phyloP scores from a whole-genome alignment of 768 basidiomycete genomes.

The Tulasnella sp. region DNA sequence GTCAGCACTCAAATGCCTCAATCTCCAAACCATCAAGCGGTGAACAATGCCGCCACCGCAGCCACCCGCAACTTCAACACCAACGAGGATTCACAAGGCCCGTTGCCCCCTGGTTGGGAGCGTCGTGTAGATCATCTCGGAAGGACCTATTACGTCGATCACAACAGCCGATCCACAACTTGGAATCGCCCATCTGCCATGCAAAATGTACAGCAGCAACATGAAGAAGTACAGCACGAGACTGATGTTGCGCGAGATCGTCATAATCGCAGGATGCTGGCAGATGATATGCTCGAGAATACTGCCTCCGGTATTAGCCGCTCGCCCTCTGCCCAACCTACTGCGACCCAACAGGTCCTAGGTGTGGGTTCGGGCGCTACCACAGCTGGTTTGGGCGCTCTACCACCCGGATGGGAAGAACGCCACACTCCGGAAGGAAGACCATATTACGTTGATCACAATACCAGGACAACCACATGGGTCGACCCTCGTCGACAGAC shows the following conservation, averaged over 20 bases:
- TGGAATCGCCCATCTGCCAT: conserved; percentile 87
- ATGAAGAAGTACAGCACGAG: conserved; percentile 48
- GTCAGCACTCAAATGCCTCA: conserved; percentile 19
- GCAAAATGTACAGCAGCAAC: conserved; percentile 54
- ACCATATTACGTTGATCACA: conserved; percentile 98
- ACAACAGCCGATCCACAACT: conserved; percentile 93
- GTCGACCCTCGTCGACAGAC: conserved; percentile 97
- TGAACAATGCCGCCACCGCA: conserved; percentile 34
- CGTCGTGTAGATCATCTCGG: conserved; percentile 92
- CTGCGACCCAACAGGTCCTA: conserved; percentile 20
- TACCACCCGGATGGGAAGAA: conserved; percentile 98
- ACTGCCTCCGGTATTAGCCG: conserved; percentile 29
- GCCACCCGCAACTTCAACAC: conserved; percentile 84
- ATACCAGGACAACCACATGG: conserved; percentile 99
- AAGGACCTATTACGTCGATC: conserved; percentile 96
- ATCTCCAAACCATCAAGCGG: conserved; percentile 21
- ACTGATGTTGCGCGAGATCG: conserved; percentile 79
- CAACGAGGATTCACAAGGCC: conserved; percentile 85
- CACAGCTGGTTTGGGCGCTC: conserved; percentile 66
- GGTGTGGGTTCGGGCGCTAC: conserved; percentile 28
- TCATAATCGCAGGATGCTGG: conserved; percentile 70
- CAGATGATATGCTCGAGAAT: conserved; percentile 72
- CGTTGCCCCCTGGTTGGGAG: conserved; percentile 89
- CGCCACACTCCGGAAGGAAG: conserved; percentile 96
- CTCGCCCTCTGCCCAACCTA: conserved; percentile 21